These are phyloP conservation scores for Sporothrix pseudoabietina DNA, from an alignment of 2,329 filamentous ascomycete species.

Conservation along the genomic window DNA sequence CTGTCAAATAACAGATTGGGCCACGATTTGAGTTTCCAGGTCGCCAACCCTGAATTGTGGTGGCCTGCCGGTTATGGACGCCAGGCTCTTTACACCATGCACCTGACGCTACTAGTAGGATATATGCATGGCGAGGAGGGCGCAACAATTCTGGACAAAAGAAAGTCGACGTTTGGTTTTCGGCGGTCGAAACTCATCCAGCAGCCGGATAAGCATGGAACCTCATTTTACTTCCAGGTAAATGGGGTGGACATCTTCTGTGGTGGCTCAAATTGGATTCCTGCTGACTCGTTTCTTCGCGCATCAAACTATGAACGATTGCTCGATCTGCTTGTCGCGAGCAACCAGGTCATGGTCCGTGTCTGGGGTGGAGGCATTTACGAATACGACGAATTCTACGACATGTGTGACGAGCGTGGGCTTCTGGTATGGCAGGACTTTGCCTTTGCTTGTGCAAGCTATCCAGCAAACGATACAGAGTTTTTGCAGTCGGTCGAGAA, in stretches of 20 bases:
- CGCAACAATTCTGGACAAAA: slow-evolving; percentile 50
- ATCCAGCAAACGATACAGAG: slow-evolving; percentile 62
- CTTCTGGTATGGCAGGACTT: slow-evolving; percentile 75
- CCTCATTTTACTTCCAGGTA: slow-evolving; percentile 75
- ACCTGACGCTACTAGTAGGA: neutral
- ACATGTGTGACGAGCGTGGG: slow-evolving; percentile 70
- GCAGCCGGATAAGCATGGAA: slow-evolving; percentile 64
- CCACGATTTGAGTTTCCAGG: neutral
- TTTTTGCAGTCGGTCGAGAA: slow-evolving; percentile 61
- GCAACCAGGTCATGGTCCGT: slow-evolving; percentile 78
- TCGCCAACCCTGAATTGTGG: slow-evolving; percentile 22
- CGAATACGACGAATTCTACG: slow-evolving; percentile 70
- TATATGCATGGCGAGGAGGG: neutral
- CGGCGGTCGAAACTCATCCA: slow-evolving; percentile 65
- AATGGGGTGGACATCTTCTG: slow-evolving; percentile 78
- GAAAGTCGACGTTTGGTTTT: slow-evolving; percentile 67
- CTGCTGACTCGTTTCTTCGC: slow-evolving; percentile 76
- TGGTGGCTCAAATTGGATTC: slow-evolving; percentile 84
- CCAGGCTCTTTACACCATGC: slow-evolving; percentile 22
- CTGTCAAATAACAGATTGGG: neutral
- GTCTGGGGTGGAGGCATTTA: slow-evolving; percentile 77
- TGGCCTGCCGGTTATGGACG: slow-evolving; percentile 27
- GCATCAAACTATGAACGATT: slow-evolving; percentile 71
- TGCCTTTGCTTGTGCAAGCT: slow-evolving; percentile 71
- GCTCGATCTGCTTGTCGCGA: slow-evolving; percentile 73